Conservation (phyloP, 208 protist species). For the Crithidia thermophila region DNA sequence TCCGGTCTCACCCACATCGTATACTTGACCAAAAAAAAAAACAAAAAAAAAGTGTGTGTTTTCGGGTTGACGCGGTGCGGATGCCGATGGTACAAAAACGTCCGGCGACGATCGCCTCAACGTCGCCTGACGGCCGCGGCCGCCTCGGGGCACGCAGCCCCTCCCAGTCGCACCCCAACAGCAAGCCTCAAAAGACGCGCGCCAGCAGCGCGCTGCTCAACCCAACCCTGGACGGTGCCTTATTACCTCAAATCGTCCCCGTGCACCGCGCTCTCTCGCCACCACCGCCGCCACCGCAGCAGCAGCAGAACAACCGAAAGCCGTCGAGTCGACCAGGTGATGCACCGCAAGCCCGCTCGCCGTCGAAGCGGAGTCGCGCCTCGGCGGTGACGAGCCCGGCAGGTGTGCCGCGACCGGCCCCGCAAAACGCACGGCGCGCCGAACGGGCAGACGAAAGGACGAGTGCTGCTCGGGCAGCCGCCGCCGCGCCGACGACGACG, state of each 20-base stretch:
- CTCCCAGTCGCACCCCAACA: neutral
- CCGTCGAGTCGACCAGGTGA: too few relatives aligned
- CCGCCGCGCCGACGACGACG: neutral
- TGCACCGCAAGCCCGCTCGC: too few relatives aligned
- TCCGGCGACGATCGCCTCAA: conserved; percentile 4
- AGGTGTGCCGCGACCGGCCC: neutral
- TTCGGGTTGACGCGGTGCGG: too few relatives aligned
- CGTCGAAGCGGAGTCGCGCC: neutral
- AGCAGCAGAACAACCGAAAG: neutral
- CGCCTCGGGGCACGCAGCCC: conserved; percentile 3
- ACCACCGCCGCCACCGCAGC: neutral
- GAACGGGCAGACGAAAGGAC: neutral
- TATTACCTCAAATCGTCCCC: neutral
- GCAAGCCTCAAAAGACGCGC: neutral
- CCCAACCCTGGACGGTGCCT: neutral
- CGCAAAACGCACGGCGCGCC: neutral
- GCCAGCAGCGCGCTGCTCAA: neutral
- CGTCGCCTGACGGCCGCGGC: neutral
- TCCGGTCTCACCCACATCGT: too few relatives aligned
- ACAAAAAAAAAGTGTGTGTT: too few relatives aligned
- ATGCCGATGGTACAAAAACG: conserved; percentile 16
- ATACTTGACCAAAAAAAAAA: neutral
- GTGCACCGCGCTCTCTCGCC: neutral
- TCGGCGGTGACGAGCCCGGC: neutral
- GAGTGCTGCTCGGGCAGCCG: neutral